A percentile compares a stretch with the other conserved stretches of the same genome.
Evolutionary conservation across 129 eudicot genomes (phyloP).

Genomic region (Arctium minus): DNA sequence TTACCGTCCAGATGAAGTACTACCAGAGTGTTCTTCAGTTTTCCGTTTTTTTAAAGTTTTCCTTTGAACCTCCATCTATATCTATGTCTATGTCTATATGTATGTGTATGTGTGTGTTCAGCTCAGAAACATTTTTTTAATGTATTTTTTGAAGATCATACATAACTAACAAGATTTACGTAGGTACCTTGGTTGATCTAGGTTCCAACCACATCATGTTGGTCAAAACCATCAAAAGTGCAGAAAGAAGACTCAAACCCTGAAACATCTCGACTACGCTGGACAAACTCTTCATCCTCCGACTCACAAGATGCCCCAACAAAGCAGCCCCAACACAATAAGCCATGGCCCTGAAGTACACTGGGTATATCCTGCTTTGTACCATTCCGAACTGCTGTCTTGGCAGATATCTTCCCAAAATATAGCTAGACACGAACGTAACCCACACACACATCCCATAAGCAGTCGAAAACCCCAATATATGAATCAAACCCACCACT

Average conservation of each 20-base stretch:
- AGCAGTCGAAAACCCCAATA: conserved; percentile 63
- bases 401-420: conserved; percentile 49
- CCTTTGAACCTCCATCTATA: too few relatives aligned
- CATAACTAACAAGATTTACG: too few relatives aligned
- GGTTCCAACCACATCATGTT: conserved; percentile 70
- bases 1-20: too few relatives aligned
- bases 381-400: conserved; percentile 73
- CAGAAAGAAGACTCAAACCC: conserved; percentile 36
- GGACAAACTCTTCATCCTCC: conserved; percentile 1
- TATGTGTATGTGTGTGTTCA: too few relatives aligned
- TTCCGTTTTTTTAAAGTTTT: too few relatives aligned
- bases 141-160: too few relatives aligned
- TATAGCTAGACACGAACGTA: conserved; percentile 69
- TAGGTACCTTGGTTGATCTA: conserved; percentile 62
- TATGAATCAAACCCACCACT: conserved; percentile 35
- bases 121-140: too few relatives aligned
- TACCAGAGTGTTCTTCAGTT: too few relatives aligned
- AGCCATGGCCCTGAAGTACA: conserved; percentile 67
- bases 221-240: conserved; percentile 44
- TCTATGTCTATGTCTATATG: too few relatives aligned
- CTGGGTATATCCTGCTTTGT: conserved; percentile 78
- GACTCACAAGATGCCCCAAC: conserved; percentile 45
- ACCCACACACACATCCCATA: conserved; percentile 78
- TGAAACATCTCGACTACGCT: conserved; percentile 37
- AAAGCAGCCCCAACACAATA: conserved; percentile 52